Percentiles rank a stretch among this genome's conserved stretches.
These are phyloP conservation scores for Amanita fuliginea DNA, from an alignment of 768 basidiomycete species.

Conservation along the genomic window DNA sequence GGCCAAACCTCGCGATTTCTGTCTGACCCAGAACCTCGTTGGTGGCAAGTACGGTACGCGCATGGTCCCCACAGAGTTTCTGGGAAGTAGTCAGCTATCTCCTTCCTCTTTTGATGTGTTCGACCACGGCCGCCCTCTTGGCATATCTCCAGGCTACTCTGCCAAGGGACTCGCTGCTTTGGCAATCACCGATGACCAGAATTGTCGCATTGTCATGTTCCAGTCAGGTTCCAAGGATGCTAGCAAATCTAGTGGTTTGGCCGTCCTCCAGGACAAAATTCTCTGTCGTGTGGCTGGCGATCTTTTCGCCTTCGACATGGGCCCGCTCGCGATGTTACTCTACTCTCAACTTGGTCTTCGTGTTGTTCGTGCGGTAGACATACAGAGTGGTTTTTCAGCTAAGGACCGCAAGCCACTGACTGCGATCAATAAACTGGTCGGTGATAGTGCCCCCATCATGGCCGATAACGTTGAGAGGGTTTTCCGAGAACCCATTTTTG, in stretches of 20 bases:
- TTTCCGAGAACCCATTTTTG: slow-evolving; percentile 26
- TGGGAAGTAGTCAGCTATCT: neutral
- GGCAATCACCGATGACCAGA: slow-evolving; percentile 29
- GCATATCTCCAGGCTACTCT: slow-evolving; percentile 41
- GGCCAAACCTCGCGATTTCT: neutral
- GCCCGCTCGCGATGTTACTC: slow-evolving; percentile 35
- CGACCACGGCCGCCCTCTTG: slow-evolving; percentile 28
- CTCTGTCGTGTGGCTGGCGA: slow-evolving; percentile 33
- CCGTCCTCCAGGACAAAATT: slow-evolving; percentile 27
- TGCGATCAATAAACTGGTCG: slow-evolving; percentile 30
- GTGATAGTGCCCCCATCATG: slow-evolving; percentile 23
- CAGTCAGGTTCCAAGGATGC: slow-evolving; percentile 7
- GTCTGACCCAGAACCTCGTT: slow-evolving; percentile 1
- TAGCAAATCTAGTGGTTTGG: slow-evolving; percentile 7
- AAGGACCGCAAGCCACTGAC: slow-evolving; percentile 27
- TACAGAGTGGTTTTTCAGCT: slow-evolving; percentile 39
- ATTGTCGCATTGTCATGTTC: slow-evolving; percentile 26
- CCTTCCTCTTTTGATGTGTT: slow-evolving; percentile 16
- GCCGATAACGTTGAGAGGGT: slow-evolving; percentile 23
- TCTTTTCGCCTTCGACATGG: slow-evolving; percentile 46
- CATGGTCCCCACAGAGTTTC: neutral
- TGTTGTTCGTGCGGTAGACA: slow-evolving; percentile 40
- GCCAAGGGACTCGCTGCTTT: slow-evolving; percentile 32
- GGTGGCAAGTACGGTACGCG: neutral
- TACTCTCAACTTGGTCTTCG: slow-evolving; percentile 29